Evolutionary conservation across 148 eudicot species (phyloP).

Genomic region (Camellia lanceoleosa): DNA sequence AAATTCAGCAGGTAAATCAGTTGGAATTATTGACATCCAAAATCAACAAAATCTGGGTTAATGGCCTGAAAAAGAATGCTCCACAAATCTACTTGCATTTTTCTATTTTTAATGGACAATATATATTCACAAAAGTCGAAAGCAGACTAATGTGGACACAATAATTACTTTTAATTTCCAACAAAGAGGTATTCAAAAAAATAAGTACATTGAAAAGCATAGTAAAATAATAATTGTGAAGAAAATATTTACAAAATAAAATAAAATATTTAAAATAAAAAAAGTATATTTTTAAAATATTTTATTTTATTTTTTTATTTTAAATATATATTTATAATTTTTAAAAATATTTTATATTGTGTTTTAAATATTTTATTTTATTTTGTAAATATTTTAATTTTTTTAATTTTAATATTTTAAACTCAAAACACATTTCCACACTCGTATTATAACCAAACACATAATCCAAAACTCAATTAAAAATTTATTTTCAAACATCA

Average conservation of each 20-base stretch:
- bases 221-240: neutral
- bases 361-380: too few relatives aligned
- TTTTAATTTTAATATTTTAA: too few relatives aligned
- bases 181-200: neutral
- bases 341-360: too few relatives aligned
- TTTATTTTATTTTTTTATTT: too few relatives aligned
- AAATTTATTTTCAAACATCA: too few relatives aligned
- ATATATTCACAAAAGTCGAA: neutral
- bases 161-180: neutral
- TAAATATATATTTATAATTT: too few relatives aligned
- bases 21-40: conserved; percentile 5
- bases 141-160: neutral
- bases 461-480: too few relatives aligned
- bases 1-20: conserved; percentile 11
- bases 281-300: too few relatives aligned
- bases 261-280: too few relatives aligned
- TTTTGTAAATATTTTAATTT: too few relatives aligned
- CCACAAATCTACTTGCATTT: neutral
- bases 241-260: conserved; percentile 12
- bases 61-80: neutral
- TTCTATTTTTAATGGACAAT: neutral
- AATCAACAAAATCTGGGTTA: neutral
- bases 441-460: too few relatives aligned
- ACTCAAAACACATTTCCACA: too few relatives aligned
- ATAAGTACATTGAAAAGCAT: neutral